Base-by-base conservation (phyloP, 1,139 yeast species). In the Debaryomyces robertsiae region DNA sequence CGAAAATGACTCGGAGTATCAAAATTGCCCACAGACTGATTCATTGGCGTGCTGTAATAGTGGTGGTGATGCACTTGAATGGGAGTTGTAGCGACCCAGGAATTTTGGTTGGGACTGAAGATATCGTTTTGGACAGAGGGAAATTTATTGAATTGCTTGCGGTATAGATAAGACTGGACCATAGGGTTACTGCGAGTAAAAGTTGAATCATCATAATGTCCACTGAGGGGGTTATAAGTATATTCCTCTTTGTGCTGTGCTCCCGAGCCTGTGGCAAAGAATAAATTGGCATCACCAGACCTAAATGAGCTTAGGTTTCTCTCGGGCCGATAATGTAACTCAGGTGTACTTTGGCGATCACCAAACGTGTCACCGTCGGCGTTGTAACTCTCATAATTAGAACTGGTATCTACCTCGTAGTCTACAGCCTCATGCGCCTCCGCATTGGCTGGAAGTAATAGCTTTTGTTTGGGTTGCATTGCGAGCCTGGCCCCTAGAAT, bases 61-160 rank as follows among this genome's bases (percentile, higher is more conserved):
- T 73, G 75, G 49, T 73, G 77, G 44, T 74, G 76, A 47, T 74
- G 78, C 37, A 71, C 60, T 45, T 66, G 69, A 9, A 66, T 46
- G 11, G 59, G 53, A 9, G 47, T 47, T 2, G 49, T n/a, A 19
- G 22, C 22, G 7, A 19, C 22, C 36, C 36, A 33, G 11, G 36
- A 33, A 13, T 48, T 15, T 41, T 36, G n/a, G 47, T 34, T 17
- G 16, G 30, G 25, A 17, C 23, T 23, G n/a, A 36, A 36, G 6
- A 36, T 7, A 27, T 29, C 14, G 19, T 6, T 36, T 9, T 22
- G 35, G 6, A 17, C 11, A 14, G 30, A 17, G 14, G 40, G 36
- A 24, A 22, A 24, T 4, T 28, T 28, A 17, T 31, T 28, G 24
- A 23, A 30, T 18, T 46, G 50, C 32, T 48, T 38, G 27, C 54